Evolutionary conservation across 257 asterid species (phyloP), one percentile per base, ranked within the genome.

Genomic region (Orobanche coerulescens): DNA sequence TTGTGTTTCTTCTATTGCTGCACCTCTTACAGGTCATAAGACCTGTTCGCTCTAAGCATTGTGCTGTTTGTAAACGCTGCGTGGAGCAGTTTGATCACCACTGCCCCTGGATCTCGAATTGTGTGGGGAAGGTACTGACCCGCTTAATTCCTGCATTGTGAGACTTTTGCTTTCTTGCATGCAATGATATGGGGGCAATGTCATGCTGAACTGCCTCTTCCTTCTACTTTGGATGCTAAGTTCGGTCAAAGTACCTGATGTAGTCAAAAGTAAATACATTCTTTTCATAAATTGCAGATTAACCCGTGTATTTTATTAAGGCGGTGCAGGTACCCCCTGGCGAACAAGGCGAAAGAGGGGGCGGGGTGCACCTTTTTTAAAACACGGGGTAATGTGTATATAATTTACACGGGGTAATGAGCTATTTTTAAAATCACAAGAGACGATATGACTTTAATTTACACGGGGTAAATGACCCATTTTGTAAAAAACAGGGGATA

Each of bases 71-170:
- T 78, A 80, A 87, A 51, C 86, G 84, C 65, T 92, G 98, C 56
- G 98, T 88, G 71, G 98, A 88, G 76, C 97, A 92, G 79, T 92
- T 92, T 73, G 98, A 92, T 77, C 97, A 92, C 74, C 98, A 92
- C 73, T 92, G 98, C 67, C 98, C 97, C 44, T 92, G 98, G 97
- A 80, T 92, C 79, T 88, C 98, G 64, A 92, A 92, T 71, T 92
- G 98, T 72, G 98, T 92, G 63, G 96, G 96, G 36, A 92, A 88
- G 98, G 98, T 92, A 80, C 57, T 22, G 6, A 50, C 43, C 33
- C 22, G 30, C 19, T 9, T 47, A 37, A 26, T 64, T 22, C 23
- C 61, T 47, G 48, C 34, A 13, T 55, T 31, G 39, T 54, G 34
- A 58, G 46, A 42, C 50, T 14, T 36, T 50, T 14, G 63, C 56